phyloP scores from a whole-genome alignment of 2,329 filamentous ascomycete genomes.

The Aspergillus tubingensis region DNA sequence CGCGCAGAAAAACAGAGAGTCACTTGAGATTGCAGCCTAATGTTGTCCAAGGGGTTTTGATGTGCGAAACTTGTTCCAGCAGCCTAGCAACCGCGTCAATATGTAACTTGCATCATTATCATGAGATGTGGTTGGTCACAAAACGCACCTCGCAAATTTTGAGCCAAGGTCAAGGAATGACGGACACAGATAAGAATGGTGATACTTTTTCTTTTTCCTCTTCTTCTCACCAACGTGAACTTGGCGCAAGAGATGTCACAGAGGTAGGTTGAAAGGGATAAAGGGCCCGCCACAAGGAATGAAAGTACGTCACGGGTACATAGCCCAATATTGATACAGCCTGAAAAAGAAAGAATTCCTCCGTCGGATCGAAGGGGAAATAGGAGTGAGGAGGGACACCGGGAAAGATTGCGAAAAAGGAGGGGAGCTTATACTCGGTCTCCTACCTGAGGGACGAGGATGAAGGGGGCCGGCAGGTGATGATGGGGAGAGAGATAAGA shows the following conservation, averaged over 20 bases:
- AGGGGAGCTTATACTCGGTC: not conserved
- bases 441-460: not conserved
- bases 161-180: slow-evolving; percentile 12
- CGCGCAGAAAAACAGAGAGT: not conserved
- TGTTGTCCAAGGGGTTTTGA: not conserved
- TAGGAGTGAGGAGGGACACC: not conserved
- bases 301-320: slow-evolving; percentile 30
- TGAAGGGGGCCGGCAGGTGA: not conserved
- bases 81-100: slow-evolving; percentile 21
- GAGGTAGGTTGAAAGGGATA: slow-evolving; percentile 21
- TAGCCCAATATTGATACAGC: slow-evolving; percentile 19
- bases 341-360: slow-evolving; percentile 4
- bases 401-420: not conserved
- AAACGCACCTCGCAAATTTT: slow-evolving; percentile 19
- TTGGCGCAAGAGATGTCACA: slow-evolving; percentile 11
- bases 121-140: not conserved
- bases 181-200: slow-evolving; percentile 15
- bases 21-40: slow-evolving; percentile 1
- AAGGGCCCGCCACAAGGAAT: slow-evolving; percentile 30
- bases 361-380: slow-evolving; percentile 8
- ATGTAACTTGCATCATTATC: slow-evolving; percentile 14
- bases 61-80: slow-evolving; percentile 7
- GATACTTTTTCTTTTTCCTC: slow-evolving; percentile 2
- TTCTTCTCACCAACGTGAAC: slow-evolving; percentile 1
- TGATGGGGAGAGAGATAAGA: not conserved